Evolutionary conservation across 345 rosid genomes (phyloP).

Genomic region (Acer yangbiense): DNA sequence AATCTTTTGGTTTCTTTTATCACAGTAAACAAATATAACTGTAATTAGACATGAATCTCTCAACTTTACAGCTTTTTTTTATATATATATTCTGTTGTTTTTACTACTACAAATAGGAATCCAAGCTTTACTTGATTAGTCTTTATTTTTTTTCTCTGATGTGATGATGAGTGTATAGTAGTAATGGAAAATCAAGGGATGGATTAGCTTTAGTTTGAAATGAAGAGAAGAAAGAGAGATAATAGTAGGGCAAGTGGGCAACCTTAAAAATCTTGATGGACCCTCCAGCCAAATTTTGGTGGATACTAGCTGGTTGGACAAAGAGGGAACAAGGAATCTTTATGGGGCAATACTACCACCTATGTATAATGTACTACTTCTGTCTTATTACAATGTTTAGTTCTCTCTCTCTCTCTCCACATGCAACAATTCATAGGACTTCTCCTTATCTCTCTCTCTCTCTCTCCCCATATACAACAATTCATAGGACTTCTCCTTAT

Average conservation of each 20-base stretch:
- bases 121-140: neutral
- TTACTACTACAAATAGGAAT: neutral
- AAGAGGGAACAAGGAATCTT: conserved; percentile 27
- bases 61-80: neutral
- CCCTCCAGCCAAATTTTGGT: conserved; percentile 15
- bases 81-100: neutral
- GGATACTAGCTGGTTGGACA: conserved; percentile 19
- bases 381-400: neutral
- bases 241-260: conserved; percentile 20
- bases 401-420: neutral
- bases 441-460: too few relatives aligned
- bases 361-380: neutral
- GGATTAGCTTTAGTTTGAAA: conserved; percentile 2
- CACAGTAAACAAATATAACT: conserved; percentile 5
- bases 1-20: conserved; percentile 6
- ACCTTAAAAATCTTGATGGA: conserved; percentile 29
- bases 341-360: conserved; percentile 13
- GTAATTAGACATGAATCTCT: neutral
- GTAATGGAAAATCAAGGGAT: neutral
- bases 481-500: too few relatives aligned
- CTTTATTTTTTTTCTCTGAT: neutral
- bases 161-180: neutral
- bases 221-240: conserved; percentile 1
- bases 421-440: too few relatives aligned
- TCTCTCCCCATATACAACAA: too few relatives aligned